Evolutionary conservation across 352 stramenopile genomes (phyloP).

Genomic region (Sclerospora graminicola): DNA sequence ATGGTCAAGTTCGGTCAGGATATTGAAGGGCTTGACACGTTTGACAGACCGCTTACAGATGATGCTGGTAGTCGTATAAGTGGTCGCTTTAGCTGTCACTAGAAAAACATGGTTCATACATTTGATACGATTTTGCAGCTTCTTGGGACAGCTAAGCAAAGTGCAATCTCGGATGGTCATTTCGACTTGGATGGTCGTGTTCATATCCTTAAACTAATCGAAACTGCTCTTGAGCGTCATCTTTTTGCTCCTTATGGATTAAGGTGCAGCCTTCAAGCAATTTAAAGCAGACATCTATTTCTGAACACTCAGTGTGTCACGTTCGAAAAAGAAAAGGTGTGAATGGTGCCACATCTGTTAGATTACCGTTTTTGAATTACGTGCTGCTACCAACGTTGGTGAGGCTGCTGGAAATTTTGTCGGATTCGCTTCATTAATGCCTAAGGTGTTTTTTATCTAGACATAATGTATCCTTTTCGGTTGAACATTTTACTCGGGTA

Average conservation of each 20-base stretch:
- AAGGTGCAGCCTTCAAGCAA: constrained; percentile 25
- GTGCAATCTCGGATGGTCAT: constrained; percentile 28
- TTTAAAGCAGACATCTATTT: constrained; percentile 85
- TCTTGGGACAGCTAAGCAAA: constrained; percentile 78
- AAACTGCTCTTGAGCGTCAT: constrained; percentile 96
- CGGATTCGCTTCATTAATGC: constrained; percentile 98
- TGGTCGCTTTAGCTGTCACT: constrained; percentile 66
- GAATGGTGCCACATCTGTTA: constrained; percentile 97
- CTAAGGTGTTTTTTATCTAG: too few species aligned
- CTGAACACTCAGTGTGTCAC: constrained; percentile 97
- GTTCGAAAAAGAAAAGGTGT: constrained; percentile 93
- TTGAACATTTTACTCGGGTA: too few species aligned
- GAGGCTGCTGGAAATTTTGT: constrained; percentile 97
- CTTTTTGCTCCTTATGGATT: constrained; percentile 96
- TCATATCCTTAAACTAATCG: constrained; percentile 91
- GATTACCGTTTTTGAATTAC: constrained; percentile 99
- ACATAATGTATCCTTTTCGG: too few species aligned
- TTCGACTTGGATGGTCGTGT: constrained; percentile 96
- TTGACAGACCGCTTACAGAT: constrained; percentile 95
- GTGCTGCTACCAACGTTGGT: constrained; percentile 93
- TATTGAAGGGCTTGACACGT: constrained; percentile 94
- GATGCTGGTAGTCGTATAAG: constrained; percentile 92
- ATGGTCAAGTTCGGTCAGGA: constrained; percentile 93
- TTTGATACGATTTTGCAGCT: constrained; percentile 89
- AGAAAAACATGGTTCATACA: constrained; percentile 93